phyloP scores from a whole-genome alignment of 805 yeast species.

The Saturnispora serradocipensis region DNA sequence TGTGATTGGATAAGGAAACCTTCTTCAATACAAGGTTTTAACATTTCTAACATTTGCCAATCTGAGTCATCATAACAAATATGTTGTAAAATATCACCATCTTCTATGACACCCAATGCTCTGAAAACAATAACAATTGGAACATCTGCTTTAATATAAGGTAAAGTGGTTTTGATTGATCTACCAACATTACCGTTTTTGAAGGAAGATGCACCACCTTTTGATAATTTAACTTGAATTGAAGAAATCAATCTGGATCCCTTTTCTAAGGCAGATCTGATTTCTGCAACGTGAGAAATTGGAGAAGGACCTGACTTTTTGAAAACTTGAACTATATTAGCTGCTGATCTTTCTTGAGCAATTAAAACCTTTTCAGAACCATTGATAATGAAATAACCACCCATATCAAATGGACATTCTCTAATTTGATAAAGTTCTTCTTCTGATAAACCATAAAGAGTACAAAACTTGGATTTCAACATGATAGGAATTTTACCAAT shows the following conservation, averaged over 20 bases:
- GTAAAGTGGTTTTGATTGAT: slow-evolving; percentile 91
- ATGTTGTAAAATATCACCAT: slow-evolving; percentile 97
- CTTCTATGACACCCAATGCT: slow-evolving; percentile 97
- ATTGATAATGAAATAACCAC: slow-evolving; percentile 96
- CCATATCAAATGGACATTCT: slow-evolving; percentile 99
- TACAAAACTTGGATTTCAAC: slow-evolving; percentile 94
- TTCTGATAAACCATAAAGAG: slow-evolving; percentile 80
- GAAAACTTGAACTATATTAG: slow-evolving; percentile 96
- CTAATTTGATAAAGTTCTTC: slow-evolving; percentile 90
- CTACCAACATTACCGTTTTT: slow-evolving; percentile 51
- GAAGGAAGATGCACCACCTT: slow-evolving; percentile 39
- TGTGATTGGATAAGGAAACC: slow-evolving; percentile 97
- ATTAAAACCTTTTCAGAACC: slow-evolving; percentile 97
- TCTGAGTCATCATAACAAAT: slow-evolving; percentile 96
- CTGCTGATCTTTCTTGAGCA: slow-evolving; percentile 98
- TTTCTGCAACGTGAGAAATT: slow-evolving; percentile 91
- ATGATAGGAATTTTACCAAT: slow-evolving; percentile 97
- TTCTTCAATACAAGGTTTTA: slow-evolving; percentile 98
- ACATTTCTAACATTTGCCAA: slow-evolving; percentile 99
- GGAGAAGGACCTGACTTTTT: slow-evolving; percentile 97
- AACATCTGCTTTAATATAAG: slow-evolving; percentile 92
- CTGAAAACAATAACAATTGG: slow-evolving; percentile 96
- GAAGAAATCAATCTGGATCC: slow-evolving; percentile 93
- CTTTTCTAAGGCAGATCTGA: slow-evolving; percentile 92
- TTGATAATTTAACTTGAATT: slow-evolving; percentile 78